Evolutionary conservation across 2,329 filamentous ascomycete genomes (phyloP).

Genomic region (Talaromyces sp.): DNA sequence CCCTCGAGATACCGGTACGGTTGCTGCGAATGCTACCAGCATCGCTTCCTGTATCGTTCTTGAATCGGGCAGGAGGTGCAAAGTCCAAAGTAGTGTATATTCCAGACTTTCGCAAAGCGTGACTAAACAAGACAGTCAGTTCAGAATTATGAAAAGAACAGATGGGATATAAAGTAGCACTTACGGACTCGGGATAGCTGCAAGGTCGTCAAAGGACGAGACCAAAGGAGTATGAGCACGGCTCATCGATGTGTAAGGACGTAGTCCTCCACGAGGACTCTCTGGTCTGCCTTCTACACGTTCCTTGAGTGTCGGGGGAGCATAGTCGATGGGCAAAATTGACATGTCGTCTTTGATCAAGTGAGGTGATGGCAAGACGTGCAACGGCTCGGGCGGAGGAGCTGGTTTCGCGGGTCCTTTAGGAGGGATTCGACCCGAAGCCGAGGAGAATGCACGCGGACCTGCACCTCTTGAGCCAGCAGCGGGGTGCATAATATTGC

Average conservation of each 20-base stretch:
- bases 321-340: slow-evolving; percentile 77
- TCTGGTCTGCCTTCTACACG: slow-evolving; percentile 66
- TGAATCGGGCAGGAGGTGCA: slow-evolving; percentile 50
- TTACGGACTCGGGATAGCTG: slow-evolving; percentile 86
- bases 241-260: slow-evolving; percentile 72
- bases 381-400: slow-evolving; percentile 72
- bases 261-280: slow-evolving; percentile 56
- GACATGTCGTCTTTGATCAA: slow-evolving; percentile 81
- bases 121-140: slow-evolving; percentile 31
- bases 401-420: slow-evolving; percentile 56
- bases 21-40: slow-evolving; percentile 62
- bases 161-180: slow-evolving; percentile 41
- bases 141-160: neutral
- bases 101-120: slow-evolving; percentile 50
- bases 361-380: slow-evolving; percentile 77
- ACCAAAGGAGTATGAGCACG: slow-evolving; percentile 74
- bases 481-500: slow-evolving; percentile 50
- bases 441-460: slow-evolving; percentile 65
- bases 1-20: slow-evolving; percentile 71
- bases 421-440: slow-evolving; percentile 49
- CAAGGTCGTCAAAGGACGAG: slow-evolving; percentile 82
- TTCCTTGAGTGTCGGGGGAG: slow-evolving; percentile 67
- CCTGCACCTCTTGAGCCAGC: slow-evolving; percentile 44
- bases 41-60: slow-evolving; percentile 46
- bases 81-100: slow-evolving; percentile 52